Conservation (phyloP, 495 filamentous ascomycete genomes). For the Penicillium verhagenii region DNA sequence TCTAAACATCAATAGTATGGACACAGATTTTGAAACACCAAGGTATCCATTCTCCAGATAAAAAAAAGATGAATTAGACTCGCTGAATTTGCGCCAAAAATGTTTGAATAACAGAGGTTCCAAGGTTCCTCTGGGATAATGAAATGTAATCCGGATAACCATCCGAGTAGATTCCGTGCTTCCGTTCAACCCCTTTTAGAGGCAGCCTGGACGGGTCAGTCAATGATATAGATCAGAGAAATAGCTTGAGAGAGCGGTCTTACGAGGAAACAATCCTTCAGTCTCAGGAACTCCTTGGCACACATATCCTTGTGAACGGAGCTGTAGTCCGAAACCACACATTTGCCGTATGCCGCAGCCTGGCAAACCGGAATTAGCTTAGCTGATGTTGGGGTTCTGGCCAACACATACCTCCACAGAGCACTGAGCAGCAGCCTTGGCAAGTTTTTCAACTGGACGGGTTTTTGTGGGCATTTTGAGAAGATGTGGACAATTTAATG, state of each 20-base stretch:
- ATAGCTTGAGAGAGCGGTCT: constrained; percentile 17
- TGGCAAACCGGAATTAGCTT: constrained; percentile 36
- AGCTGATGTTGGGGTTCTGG: neutral
- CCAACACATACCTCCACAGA: constrained; percentile 64
- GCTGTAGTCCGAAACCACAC: constrained; percentile 87
- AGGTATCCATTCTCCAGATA: too few species aligned
- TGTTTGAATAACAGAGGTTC: neutral
- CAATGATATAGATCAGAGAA: neutral
- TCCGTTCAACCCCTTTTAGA: constrained; percentile 36
- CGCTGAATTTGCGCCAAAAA: constrained; percentile 1
- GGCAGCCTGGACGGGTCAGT: constrained; percentile 28
- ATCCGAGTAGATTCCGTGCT: neutral
- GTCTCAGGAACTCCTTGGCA: constrained; percentile 72
- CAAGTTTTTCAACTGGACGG: constrained; percentile 87
- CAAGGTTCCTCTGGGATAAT: too few species aligned
- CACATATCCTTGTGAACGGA: constrained; percentile 92
- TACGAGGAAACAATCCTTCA: constrained; percentile 91
- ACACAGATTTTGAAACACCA: too few species aligned
- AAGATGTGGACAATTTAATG: neutral
- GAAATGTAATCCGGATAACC: neutral
- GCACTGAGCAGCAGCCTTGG: constrained; percentile 78
- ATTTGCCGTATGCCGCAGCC: constrained; percentile 88
- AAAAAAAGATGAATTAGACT: neutral
- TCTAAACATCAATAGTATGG: too few species aligned
- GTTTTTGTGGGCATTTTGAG: constrained; percentile 35